Percentiles rank a stretch among this genome's conserved stretches.
phyloP scores from a whole-genome alignment of 23 red algal species.

The Gracilaria caudata region DNA sequence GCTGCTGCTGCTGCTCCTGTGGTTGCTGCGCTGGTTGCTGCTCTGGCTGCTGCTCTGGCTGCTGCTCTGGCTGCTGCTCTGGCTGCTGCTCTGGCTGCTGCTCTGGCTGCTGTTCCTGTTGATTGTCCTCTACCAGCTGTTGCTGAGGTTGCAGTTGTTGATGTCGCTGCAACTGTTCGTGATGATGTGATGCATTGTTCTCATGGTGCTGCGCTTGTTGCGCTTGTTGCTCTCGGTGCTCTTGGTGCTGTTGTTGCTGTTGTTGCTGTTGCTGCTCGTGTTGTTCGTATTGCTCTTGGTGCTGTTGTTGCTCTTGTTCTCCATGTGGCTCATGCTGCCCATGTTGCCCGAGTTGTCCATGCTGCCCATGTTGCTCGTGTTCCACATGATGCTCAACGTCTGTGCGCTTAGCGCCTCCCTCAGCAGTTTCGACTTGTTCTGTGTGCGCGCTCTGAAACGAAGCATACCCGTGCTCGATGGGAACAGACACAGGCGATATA shows the following conservation, averaged over 20 bases:
- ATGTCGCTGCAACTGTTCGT: not conserved
- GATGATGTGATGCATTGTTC: not conserved
- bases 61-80: not conserved
- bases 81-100: not conserved
- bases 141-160: not conserved
- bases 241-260: not conserved
- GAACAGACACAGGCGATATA: not conserved
- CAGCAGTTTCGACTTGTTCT: not conserved
- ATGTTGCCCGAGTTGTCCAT: not conserved
- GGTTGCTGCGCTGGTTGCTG: not conserved
- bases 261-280: not conserved
- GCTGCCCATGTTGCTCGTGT: not conserved
- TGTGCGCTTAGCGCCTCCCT: not conserved
- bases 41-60: not conserved
- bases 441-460: not conserved
- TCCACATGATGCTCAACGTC: not conserved
- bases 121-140: not conserved
- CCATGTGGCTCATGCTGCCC: not conserved
- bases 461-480: not conserved
- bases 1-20: not conserved
- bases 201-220: not conserved
- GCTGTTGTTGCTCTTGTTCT: not conserved
- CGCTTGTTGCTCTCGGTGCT: not conserved
- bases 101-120: not conserved
- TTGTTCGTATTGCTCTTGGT: not conserved